Conservation (phyloP, 805 yeast species). For the Suhomyces pyralidae region DNA sequence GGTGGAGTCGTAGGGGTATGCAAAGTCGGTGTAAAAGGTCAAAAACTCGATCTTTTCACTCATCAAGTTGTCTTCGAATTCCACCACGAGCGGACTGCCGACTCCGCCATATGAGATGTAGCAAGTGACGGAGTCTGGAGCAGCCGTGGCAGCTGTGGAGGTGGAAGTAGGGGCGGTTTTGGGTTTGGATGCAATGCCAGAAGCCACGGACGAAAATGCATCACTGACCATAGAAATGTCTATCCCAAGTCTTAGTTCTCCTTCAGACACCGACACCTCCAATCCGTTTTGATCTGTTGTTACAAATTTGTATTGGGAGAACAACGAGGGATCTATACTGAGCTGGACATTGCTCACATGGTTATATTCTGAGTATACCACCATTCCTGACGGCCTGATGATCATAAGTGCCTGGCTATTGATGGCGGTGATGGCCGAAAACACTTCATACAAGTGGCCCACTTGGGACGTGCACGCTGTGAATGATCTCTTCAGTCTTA, state of each 20-base stretch:
- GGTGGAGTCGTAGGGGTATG: slow-evolving; percentile 19
- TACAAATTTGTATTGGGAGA: slow-evolving; percentile 25
- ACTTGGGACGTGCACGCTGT: slow-evolving; percentile 38
- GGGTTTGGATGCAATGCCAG: slow-evolving; percentile 8
- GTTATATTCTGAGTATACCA: slow-evolving; percentile 34
- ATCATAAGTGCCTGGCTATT: slow-evolving; percentile 34
- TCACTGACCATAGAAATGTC: slow-evolving; percentile 36
- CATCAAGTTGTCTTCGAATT: slow-evolving; percentile 40
- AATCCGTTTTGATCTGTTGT: slow-evolving; percentile 8
- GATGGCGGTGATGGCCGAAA: slow-evolving; percentile 30
- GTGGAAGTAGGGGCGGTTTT: background rate
- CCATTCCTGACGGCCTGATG: slow-evolving; percentile 30
- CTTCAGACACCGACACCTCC: background rate
- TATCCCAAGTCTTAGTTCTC: slow-evolving; percentile 26
- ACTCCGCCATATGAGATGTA: slow-evolving; percentile 36
- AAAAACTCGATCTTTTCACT: slow-evolving; percentile 41
- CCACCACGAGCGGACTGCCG: slow-evolving; percentile 39
- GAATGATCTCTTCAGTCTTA: slow-evolving; percentile 14
- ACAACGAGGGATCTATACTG: slow-evolving; percentile 36
- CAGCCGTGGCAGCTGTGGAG: background rate
- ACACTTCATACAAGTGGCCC: slow-evolving; percentile 36
- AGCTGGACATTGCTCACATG: slow-evolving; percentile 35
- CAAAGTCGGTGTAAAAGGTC: slow-evolving; percentile 33
- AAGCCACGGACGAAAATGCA: slow-evolving; percentile 32
- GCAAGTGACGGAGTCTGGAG: slow-evolving; percentile 27